These are phyloP conservation scores for Zizania latifolia DNA, from an alignment of 176 grass and related monocot species.

Conservation along the genomic window DNA sequence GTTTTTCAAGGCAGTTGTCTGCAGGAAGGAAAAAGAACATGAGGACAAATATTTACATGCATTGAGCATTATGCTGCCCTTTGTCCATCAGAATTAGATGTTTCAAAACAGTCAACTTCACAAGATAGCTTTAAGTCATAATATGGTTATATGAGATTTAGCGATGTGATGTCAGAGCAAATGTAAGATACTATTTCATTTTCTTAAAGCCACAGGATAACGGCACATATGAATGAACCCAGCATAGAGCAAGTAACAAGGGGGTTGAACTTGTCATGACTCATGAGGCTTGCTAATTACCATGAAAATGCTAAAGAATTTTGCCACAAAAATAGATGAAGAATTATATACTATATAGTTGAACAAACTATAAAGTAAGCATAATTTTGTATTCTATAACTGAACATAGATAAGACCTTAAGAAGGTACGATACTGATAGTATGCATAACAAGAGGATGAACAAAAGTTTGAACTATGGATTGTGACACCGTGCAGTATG, in stretches of 20 bases:
- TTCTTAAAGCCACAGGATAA: background rate
- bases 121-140: slow-evolving; percentile 10
- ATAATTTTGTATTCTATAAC: background rate
- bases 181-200: background rate
- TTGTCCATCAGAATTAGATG: background rate
- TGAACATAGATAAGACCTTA: slow-evolving; percentile 8
- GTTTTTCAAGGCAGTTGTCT: slow-evolving; percentile 82
- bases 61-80: background rate
- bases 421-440: background rate
- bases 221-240: background rate
- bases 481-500: background rate
- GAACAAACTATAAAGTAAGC: background rate
- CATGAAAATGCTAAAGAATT: slow-evolving; percentile 9
- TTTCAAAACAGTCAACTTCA: background rate
- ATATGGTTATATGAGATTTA: slow-evolving; percentile 1
- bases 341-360: background rate
- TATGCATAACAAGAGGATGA: background rate
- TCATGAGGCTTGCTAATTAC: background rate
- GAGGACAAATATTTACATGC: too few species aligned
- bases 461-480: background rate
- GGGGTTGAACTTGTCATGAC: background rate
- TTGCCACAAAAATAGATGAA: background rate
- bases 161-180: background rate
- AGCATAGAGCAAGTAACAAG: background rate
- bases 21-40: slow-evolving; percentile 10